Conservation (phyloP, 805 yeast genomes). For the Monosporozyma yasuniensis region DNA sequence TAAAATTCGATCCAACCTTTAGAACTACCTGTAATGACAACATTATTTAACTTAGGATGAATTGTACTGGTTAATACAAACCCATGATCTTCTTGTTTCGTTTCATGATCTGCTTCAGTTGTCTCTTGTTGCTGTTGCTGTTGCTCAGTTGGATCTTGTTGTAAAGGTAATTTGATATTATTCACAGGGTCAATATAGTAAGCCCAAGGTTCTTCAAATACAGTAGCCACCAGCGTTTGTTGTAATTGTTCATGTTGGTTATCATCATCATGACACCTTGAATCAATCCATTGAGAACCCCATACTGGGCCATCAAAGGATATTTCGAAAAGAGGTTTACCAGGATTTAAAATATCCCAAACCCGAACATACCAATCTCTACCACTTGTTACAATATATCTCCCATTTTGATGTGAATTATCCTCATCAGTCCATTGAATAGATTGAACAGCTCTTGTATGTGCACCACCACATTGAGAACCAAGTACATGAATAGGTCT, state of each 20-base stretch:
- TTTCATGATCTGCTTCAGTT: slow-evolving; percentile 28
- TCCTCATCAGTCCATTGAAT: slow-evolving; percentile 49
- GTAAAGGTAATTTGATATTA: neutral
- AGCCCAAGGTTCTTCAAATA: slow-evolving; percentile 52
- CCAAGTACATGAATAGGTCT: slow-evolving; percentile 31
- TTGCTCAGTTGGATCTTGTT: neutral
- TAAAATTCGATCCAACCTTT: slow-evolving; percentile 65
- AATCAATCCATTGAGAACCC: slow-evolving; percentile 33
- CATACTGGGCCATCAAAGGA: slow-evolving; percentile 66
- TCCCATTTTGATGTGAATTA: slow-evolving; percentile 32
- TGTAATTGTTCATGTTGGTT: neutral
- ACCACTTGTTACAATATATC: slow-evolving; percentile 58
- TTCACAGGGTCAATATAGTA: slow-evolving; percentile 14
- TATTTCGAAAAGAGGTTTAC: slow-evolving; percentile 34
- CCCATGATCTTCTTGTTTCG: slow-evolving; percentile 14
- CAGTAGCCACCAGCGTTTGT: slow-evolving; percentile 40
- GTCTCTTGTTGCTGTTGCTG: neutral
- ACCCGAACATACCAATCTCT: slow-evolving; percentile 76
- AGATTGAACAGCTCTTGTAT: slow-evolving; percentile 64
- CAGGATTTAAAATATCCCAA: slow-evolving; percentile 58
- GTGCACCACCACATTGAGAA: slow-evolving; percentile 46
- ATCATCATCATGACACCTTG: neutral
- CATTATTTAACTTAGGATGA: slow-evolving; percentile 30
- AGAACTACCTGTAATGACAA: slow-evolving; percentile 66
- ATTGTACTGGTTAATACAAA: slow-evolving; percentile 24